These are phyloP conservation scores for Hygrocybe coccinea DNA, from an alignment of 768 basidiomycete genomes.

Conservation along the genomic window DNA sequence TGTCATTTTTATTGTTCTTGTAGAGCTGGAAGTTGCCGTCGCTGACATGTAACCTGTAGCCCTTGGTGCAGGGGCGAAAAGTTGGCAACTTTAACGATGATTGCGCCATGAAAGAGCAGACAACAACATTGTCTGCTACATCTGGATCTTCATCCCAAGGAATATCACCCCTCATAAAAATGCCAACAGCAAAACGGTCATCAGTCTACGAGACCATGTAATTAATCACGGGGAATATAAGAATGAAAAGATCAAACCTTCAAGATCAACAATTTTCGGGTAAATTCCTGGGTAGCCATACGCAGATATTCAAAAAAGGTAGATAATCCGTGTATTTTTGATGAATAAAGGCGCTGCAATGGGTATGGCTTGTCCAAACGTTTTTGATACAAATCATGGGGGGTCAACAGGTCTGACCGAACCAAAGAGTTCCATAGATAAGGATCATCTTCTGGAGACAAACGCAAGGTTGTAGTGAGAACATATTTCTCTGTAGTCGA, in stretches of 20 bases:
- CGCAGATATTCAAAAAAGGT: conserved; percentile 61
- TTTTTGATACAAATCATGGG: conserved; percentile 47
- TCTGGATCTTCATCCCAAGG: conserved; percentile 57
- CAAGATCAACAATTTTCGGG: conserved; percentile 52
- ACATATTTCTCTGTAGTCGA: conserved; percentile 50
- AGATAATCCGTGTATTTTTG: conserved; percentile 43
- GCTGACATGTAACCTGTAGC: conserved; percentile 53
- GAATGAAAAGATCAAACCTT: conserved; percentile 38
- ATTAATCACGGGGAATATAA: neutral
- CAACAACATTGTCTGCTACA: conserved; percentile 54
- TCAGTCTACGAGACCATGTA: conserved; percentile 43
- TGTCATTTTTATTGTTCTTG: conserved; percentile 46
- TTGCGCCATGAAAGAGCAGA: conserved; percentile 57
- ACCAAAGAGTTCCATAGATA: conserved; percentile 62
- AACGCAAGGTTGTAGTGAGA: conserved; percentile 38
- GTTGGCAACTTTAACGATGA: conserved; percentile 45
- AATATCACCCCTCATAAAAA: conserved; percentile 58
- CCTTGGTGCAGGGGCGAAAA: conserved; percentile 46
- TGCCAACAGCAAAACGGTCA: conserved; percentile 54
- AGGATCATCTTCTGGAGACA: conserved; percentile 39
- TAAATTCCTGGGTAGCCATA: conserved; percentile 53
- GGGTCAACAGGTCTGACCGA: conserved; percentile 53
- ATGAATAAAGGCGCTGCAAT: conserved; percentile 59
- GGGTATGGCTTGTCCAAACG: conserved; percentile 49
- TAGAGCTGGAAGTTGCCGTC: conserved; percentile 57